phyloP scores from a whole-genome alignment of 352 stramenopile species.

The Aphanomyces invadans region DNA sequence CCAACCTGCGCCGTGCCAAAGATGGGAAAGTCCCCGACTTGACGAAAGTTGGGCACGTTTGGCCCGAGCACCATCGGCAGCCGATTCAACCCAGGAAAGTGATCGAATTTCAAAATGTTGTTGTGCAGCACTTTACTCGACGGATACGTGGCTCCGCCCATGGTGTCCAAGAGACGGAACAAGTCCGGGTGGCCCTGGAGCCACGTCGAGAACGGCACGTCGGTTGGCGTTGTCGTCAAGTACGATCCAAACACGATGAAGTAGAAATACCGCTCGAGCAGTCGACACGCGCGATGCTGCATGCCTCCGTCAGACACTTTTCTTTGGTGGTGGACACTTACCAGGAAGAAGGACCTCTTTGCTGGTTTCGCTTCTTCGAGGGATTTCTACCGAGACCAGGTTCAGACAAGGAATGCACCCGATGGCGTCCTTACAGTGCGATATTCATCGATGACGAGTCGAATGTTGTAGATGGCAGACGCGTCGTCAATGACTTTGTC shows the following conservation, averaged over 20 bases:
- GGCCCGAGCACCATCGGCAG: constrained; percentile 55
- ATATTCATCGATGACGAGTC: constrained; percentile 68
- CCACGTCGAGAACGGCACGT: constrained; percentile 61
- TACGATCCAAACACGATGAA: constrained; percentile 83
- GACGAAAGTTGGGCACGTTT: constrained; percentile 82
- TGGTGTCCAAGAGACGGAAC: constrained; percentile 66
- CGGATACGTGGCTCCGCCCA: constrained; percentile 72
- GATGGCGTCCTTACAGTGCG: constrained; percentile 44
- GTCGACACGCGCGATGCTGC: constrained; percentile 76
- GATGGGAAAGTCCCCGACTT: constrained; percentile 68
- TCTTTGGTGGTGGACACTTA: constrained; percentile 24
- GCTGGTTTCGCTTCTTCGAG: constrained; percentile 63
- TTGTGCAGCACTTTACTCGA: constrained; percentile 73
- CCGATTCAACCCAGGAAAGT: constrained; percentile 75
- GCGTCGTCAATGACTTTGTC: constrained; percentile 61
- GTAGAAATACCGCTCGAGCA: constrained; percentile 84
- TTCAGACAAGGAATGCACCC: constrained; percentile 4
- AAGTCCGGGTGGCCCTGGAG: constrained; percentile 61
- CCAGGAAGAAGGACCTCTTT: constrained; percentile 73
- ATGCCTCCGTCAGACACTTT: background rate
- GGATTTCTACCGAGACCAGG: constrained; percentile 31
- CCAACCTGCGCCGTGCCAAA: constrained; percentile 67
- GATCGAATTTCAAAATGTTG: constrained; percentile 84
- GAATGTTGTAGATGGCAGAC: constrained; percentile 70
- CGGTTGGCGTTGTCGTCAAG: constrained; percentile 34